These are phyloP conservation scores for Pseudogymnoascus sp. DNA, from an alignment of 2,329 filamentous ascomycete species.

Conservation along the genomic window DNA sequence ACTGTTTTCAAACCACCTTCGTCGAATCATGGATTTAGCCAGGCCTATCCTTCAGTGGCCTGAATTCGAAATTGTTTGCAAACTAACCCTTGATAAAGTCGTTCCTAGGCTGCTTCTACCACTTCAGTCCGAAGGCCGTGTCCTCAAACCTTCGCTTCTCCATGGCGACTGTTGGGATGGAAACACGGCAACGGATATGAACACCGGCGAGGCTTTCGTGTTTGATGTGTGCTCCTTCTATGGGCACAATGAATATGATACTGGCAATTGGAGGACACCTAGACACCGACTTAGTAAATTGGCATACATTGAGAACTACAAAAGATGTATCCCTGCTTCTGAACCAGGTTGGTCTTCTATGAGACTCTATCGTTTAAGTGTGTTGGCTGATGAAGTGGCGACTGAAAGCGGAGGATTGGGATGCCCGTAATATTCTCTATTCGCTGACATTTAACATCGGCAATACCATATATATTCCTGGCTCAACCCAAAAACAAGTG, in stretches of 20 bases:
- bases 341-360: background rate
- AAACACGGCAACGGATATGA: conserved; percentile 13
- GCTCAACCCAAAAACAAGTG: background rate
- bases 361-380: background rate
- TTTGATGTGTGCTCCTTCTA: conserved; percentile 13
- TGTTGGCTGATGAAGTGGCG: background rate
- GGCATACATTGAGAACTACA: background rate
- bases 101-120: conserved; percentile 10
- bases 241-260: conserved; percentile 17
- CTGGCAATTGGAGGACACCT: conserved; percentile 16
- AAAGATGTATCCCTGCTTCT: background rate
- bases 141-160: conserved; percentile 15
- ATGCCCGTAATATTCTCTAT: conserved; percentile 12
- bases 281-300: background rate
- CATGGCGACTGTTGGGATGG: conserved; percentile 17
- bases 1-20: background rate
- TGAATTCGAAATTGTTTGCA: conserved; percentile 18
- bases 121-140: conserved; percentile 10
- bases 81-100: conserved; percentile 8
- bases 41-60: conserved; percentile 12
- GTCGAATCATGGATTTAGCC: background rate
- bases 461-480: background rate
- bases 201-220: conserved; percentile 12
- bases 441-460: conserved; percentile 9
- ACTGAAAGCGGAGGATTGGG: conserved; percentile 9